Base-by-base conservation (phyloP, 192 early-diverging fungal species). In the Lunasporangiospora selenospora region DNA sequence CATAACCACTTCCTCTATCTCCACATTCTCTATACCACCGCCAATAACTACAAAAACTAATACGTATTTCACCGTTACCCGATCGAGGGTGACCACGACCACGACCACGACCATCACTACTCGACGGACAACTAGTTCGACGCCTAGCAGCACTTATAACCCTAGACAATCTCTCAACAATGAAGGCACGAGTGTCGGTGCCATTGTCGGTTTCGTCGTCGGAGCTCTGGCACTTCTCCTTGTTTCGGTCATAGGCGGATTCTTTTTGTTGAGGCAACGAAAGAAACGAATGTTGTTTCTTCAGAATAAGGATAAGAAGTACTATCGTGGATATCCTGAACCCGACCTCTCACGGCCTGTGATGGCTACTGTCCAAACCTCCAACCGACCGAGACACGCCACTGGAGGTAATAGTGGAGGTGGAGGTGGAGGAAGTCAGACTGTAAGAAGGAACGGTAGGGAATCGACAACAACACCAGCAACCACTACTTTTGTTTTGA, bases 231-330 rank as follows among this genome's bases (percentile, higher is more conserved):
- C 48, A 1, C 13, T 73, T 37, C 37, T 73, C 12, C 42, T 73
- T 3, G 69, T 48, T 2, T 53, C 69, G 0, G 55, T 73, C 13
- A 55, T 63, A 2, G 69, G 69, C 4, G 69, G 59, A 3, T 73
- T 73, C 23, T 36, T 73, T 34, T 16, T 73, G 24, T 23, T 73
- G 36, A 73, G 63, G 42, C 53, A 73, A 29, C 69, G 69, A 5
- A 51, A 52, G 5, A 73, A 73, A 23, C 53, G 69, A 2, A 36
- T 73, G 60, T 58, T 73, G 69, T 46, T 63, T n/a, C n/a, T n/a
- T n/a, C n/a, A n/a, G n/a, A n/a, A n/a, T n/a, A n/a, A n/a, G n/a
- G n/a, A 39, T 44, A 1, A 61, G 69, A 6, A n/a, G 55, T 21
- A 40, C 23, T 43, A 62, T 33, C 52, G 50, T 27, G 69, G 60